Conservation (phyloP, 2,329 filamentous ascomycete species). For the Diaporthe velutina region DNA sequence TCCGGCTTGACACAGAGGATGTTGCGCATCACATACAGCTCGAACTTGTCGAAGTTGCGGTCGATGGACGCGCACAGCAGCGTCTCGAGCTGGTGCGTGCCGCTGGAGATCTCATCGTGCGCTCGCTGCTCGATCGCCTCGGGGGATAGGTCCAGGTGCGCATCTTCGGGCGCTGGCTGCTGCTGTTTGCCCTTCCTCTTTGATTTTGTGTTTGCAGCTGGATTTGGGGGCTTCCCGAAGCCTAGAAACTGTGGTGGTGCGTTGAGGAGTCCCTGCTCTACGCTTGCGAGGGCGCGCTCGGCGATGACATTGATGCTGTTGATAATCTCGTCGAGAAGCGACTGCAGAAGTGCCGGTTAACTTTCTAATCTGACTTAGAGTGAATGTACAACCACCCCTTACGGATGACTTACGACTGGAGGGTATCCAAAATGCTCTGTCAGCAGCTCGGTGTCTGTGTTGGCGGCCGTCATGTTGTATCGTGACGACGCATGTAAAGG, state of each 20-base stretch:
- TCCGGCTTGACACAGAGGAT: slow-evolving; percentile 78
- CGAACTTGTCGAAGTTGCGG: slow-evolving; percentile 87
- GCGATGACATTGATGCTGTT: slow-evolving; percentile 95
- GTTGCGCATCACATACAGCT: slow-evolving; percentile 92
- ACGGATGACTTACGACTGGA: slow-evolving; percentile 76
- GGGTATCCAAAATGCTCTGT: slow-evolving; percentile 98
- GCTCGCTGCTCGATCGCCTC: slow-evolving; percentile 59
- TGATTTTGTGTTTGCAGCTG: slow-evolving; percentile 46
- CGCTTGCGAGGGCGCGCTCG: slow-evolving; percentile 87
- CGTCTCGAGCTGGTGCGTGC: slow-evolving; percentile 87
- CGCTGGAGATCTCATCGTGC: slow-evolving; percentile 85
- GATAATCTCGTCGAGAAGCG: slow-evolving; percentile 97
- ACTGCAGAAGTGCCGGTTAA: slow-evolving; percentile 63
- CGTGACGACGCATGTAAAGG: slow-evolving; percentile 14
- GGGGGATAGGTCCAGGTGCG: slow-evolving; percentile 37
- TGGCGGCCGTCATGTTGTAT: slow-evolving; percentile 46
- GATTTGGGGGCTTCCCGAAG: slow-evolving; percentile 65
- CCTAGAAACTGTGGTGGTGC: slow-evolving; percentile 83
- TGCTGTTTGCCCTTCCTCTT: slow-evolving; percentile 38
- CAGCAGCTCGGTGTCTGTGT: slow-evolving; percentile 75
- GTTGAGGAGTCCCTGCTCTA: slow-evolving; percentile 84
- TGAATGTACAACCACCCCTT: not conserved
- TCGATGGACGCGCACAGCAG: slow-evolving; percentile 85
- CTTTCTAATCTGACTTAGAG: slow-evolving; percentile 36
- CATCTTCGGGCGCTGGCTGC: slow-evolving; percentile 15